These are phyloP conservation scores for Colletotrichum higginsianum DNA, from an alignment of 2,329 filamentous ascomycete species.

Conservation along the genomic window DNA sequence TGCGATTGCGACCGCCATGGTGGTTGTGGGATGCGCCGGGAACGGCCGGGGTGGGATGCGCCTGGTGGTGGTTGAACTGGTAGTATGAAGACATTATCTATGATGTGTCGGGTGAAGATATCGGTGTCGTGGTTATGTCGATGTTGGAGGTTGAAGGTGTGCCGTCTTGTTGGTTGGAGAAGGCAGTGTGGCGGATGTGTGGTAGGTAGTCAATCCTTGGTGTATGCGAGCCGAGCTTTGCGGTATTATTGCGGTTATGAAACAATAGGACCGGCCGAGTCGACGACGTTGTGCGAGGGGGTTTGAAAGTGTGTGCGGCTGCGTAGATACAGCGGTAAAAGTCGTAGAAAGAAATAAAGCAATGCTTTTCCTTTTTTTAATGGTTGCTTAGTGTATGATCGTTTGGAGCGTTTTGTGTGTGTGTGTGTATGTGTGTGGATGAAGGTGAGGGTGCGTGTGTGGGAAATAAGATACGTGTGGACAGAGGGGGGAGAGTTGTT, in stretches of 20 bases:
- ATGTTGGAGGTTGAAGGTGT: slow-evolving; percentile 14
- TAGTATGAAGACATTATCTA: slow-evolving; percentile 76
- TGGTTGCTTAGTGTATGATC: slow-evolving; percentile 10
- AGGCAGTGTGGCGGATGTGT: slow-evolving; percentile 33
- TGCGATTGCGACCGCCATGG: slow-evolving; percentile 87
- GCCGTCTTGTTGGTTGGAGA: slow-evolving; percentile 35
- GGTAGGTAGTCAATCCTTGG: slow-evolving; percentile 18
- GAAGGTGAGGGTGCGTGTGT: slow-evolving; percentile 12
- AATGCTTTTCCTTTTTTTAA: slow-evolving; percentile 15
- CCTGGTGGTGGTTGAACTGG: slow-evolving; percentile 72
- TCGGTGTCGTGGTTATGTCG: slow-evolving; percentile 24
- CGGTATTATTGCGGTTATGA: slow-evolving; percentile 40
- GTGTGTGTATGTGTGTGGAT: slow-evolving; percentile 13
- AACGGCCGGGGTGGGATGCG: slow-evolving; percentile 69
- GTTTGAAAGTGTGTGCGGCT: slow-evolving; percentile 7
- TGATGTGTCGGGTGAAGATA: slow-evolving; percentile 7
- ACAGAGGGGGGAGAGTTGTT: slow-evolving; percentile 37
- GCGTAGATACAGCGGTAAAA: slow-evolving; percentile 8
- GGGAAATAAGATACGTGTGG: slow-evolving; percentile 28
- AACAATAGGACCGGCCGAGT: slow-evolving; percentile 41
- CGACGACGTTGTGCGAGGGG: slow-evolving; percentile 36
- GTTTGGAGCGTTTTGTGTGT: neutral
- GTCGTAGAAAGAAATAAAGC: slow-evolving; percentile 14
- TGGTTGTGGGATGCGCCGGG: slow-evolving; percentile 79
- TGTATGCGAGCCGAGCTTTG: slow-evolving; percentile 41